Evolutionary conservation across 768 basidiomycete species (phyloP).

Genomic region (Leccinum longicurvipes): DNA sequence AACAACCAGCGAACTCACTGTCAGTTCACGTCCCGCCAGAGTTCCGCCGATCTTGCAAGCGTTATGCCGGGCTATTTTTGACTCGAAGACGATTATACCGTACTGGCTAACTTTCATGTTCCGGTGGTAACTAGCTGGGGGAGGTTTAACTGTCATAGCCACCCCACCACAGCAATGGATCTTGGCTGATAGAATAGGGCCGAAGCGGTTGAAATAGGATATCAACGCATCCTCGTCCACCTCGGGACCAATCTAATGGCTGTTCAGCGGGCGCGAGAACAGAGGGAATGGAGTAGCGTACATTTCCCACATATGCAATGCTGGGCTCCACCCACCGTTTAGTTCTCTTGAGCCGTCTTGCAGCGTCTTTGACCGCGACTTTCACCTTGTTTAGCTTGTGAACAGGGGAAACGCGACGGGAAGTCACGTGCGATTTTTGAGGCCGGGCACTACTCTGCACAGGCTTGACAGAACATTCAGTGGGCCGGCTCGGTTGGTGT

Average conservation of each 20-base stretch:
- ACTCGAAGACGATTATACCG: constrained; percentile 47
- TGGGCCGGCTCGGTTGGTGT: not conserved
- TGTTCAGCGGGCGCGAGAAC: constrained; percentile 1
- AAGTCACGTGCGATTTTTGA: constrained; percentile 3
- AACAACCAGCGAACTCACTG: constrained; percentile 34
- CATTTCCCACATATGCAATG: constrained; percentile 61
- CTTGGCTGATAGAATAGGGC: constrained; percentile 16
- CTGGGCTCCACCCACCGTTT: constrained; percentile 18
- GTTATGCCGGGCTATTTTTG: constrained; percentile 32
- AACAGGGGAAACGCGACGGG: not conserved
- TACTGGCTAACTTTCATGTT: constrained; percentile 46
- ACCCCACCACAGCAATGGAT: constrained; percentile 34
- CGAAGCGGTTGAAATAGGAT: constrained; percentile 24
- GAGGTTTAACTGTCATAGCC: constrained; percentile 25
- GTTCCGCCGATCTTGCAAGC: constrained; percentile 43
- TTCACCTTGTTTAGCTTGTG: constrained; percentile 11
- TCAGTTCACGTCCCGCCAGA: constrained; percentile 38
- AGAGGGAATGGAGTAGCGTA: constrained; percentile 31
- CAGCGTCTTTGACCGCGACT: constrained; percentile 14
- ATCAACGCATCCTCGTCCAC: constrained; percentile 23
- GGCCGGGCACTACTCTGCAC: not conserved
- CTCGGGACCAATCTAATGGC: constrained; percentile 32
- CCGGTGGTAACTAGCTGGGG: constrained; percentile 27
- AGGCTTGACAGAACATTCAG: not conserved
- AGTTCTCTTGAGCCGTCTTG: constrained; percentile 12